Evolutionary conservation across 2,329 filamentous ascomycete species (phyloP).

Genomic region (Verticillium isaacii): DNA sequence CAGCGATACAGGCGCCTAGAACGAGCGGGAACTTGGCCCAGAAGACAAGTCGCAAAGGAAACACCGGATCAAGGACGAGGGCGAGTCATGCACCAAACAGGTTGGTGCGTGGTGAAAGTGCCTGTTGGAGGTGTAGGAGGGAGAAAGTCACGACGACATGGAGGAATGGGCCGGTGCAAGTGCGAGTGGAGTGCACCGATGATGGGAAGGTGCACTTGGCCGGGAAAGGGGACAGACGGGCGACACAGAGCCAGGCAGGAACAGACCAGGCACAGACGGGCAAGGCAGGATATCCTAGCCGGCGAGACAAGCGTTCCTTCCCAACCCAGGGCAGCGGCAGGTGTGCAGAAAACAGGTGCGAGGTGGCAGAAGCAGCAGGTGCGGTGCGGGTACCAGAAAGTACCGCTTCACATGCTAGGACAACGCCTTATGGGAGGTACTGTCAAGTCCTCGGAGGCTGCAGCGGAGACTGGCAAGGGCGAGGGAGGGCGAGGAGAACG

Average conservation of each 20-base stretch:
- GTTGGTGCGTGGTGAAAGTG: not conserved
- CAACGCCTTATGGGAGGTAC: not conserved
- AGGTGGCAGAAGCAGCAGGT: not conserved
- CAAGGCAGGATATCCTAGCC: not conserved
- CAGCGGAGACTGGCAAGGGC: not conserved
- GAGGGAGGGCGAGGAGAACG: slow-evolving; percentile 3
- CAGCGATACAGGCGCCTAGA: not conserved
- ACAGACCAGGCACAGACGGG: not conserved
- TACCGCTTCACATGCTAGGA: not conserved
- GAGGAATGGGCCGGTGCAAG: not conserved
- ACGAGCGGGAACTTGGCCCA: not conserved
- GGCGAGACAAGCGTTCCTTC: not conserved
- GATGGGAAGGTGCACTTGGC: not conserved
- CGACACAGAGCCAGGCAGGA: not conserved
- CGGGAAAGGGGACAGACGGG: not conserved
- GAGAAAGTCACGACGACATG: not conserved
- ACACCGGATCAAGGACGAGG: not conserved
- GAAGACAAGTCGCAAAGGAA: not conserved
- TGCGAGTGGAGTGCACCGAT: not conserved
- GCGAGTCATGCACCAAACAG: not conserved
- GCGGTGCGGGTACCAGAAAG: not conserved
- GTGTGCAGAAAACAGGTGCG: not conserved
- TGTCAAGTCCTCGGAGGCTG: not conserved
- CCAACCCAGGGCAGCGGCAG: not conserved
- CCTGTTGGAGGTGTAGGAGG: not conserved